Evolutionary conservation across 129 eudicot species (phyloP), one percentile per base, ranked within the genome.

Genomic region (Flaveria linearis): DNA sequence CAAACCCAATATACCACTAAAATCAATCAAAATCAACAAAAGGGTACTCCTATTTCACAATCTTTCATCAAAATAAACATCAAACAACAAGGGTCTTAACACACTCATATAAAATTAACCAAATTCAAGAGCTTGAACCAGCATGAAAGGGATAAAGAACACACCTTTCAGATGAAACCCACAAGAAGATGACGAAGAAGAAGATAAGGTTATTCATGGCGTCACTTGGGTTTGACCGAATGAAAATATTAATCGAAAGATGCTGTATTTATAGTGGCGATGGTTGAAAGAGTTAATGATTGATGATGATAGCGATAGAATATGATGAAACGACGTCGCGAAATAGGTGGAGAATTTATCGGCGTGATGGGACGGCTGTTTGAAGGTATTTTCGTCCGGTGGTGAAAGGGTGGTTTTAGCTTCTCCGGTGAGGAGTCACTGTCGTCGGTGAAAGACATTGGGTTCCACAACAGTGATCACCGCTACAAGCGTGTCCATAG

Each of bases 141-240:
- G 9, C 16, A 67, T 46, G 25, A 28, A 64, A 67, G 39, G 73
- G 76, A 55, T 10, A 15, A 20, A 75, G 63, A 7, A 22, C 2
- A 9, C 58, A 88, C 94, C 90, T 76, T 73, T 77, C 23, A 28
- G 75, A 79, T 5, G 53, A 74, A 69, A 76, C 14, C 28, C 47
- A 73, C 63, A 64, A 82, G 64, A 82, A 26, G 30, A 16, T 43
- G 23, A 49, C 18, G 69, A 82, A 23, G 51, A 79, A 57, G 57
- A 79, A 65, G 60, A 69, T 28, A 22, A 71, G 66, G 16, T 43
- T 63, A 49, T 77, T 75, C 92, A 88, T 85, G 70, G 50, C 25
- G 66, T 74, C 58, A 42, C 20, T 39, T 16, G 76, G 9, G 10
- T 65, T 72, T 73, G 75, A 73, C 63, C 63, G 43, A 36, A 9